Evolutionary conservation across 2,329 filamentous ascomycete genomes (phyloP).

Genomic region (Trichoderma afroharzianum): DNA sequence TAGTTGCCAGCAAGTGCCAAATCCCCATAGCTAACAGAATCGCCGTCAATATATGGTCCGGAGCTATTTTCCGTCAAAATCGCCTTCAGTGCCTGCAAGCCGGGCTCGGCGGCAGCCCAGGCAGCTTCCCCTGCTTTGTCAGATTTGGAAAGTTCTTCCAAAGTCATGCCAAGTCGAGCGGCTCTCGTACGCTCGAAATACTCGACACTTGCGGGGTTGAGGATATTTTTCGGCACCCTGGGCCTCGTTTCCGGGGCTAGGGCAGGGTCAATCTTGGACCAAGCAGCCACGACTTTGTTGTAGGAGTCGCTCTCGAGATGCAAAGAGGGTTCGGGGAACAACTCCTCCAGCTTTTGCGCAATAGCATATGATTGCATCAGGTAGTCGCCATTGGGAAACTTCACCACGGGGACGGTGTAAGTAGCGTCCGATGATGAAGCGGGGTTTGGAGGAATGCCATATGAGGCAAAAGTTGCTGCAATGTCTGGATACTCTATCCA

Average conservation of each 20-base stretch:
- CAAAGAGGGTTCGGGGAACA: neutral
- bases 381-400: neutral
- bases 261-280: neutral
- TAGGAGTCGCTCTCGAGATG: neutral
- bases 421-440: neutral
- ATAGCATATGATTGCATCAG: neutral
- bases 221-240: neutral
- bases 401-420: neutral
- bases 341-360: neutral
- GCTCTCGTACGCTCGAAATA: neutral
- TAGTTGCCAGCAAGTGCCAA: neutral
- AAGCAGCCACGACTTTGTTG: neutral
- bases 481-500: neutral
- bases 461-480: neutral
- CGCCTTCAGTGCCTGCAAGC: neutral
- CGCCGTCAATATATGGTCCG: neutral
- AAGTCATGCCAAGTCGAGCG: neutral
- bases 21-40: neutral
- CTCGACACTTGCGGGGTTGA: neutral
- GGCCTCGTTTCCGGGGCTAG: neutral
- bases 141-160: neutral
- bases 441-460: neutral
- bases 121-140: neutral
- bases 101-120: neutral
- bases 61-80: neutral